A percentile compares a stretch with the other conserved stretches of the same genome.
Conservation (phyloP, 2,329 filamentous ascomycete genomes). For the Ustilaginoidea virens region DNA sequence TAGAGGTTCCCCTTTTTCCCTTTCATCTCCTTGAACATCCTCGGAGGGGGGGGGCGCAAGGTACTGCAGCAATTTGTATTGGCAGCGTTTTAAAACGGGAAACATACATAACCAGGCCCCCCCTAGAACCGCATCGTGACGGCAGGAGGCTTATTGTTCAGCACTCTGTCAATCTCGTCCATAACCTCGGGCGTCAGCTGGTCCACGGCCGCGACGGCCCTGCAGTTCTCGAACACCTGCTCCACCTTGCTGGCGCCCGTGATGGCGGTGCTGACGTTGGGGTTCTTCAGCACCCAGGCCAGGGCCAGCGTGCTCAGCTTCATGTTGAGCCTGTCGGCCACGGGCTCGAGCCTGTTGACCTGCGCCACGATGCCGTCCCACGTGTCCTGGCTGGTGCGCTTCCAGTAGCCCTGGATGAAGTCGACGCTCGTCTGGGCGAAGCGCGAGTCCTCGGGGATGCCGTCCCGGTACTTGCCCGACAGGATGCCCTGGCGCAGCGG, state of each 20-base stretch:
- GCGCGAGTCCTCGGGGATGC: conserved; percentile 43
- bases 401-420: conserved; percentile 38
- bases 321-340: conserved; percentile 49
- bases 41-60: too few species aligned
- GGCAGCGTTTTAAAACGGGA: too few species aligned
- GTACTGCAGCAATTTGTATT: not conserved
- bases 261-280: conserved; percentile 45
- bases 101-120: not conserved
- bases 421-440: conserved; percentile 38
- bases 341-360: conserved; percentile 41
- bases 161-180: conserved; percentile 41
- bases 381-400: conserved; percentile 31
- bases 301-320: conserved; percentile 40
- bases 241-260: conserved; percentile 40
- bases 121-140: conserved; percentile 18
- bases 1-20: too few species aligned
- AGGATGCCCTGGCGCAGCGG: conserved; percentile 43
- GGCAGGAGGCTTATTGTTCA: conserved; percentile 41
- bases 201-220: conserved; percentile 34
- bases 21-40: too few species aligned
- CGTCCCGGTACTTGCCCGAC: conserved; percentile 52
- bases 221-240: conserved; percentile 45
- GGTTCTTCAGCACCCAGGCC: conserved; percentile 48
- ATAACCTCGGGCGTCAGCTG: conserved; percentile 44
- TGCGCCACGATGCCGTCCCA: conserved; percentile 43